Evolutionary conservation across 805 yeast genomes (phyloP).

Genomic region (Ogataea corticis): DNA sequence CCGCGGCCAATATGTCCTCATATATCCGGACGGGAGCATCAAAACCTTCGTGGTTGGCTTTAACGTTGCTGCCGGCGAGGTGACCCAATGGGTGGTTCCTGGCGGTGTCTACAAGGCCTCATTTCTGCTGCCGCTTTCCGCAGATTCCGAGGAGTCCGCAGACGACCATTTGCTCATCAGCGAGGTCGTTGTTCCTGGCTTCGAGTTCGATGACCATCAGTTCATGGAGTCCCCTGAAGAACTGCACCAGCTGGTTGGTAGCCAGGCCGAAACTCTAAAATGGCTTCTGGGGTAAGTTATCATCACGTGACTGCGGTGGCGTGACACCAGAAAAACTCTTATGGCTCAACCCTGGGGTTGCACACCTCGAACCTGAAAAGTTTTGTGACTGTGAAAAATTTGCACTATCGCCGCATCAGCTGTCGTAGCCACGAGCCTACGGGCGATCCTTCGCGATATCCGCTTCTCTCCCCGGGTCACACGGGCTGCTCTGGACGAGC

Average conservation of each 20-base stretch:
- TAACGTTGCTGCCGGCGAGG: constrained; percentile 46
- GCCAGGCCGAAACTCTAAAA: constrained; percentile 35
- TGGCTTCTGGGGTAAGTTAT: constrained; percentile 36
- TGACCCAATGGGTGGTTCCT: constrained; percentile 64
- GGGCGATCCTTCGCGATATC: neutral
- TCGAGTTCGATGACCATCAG: constrained; percentile 53
- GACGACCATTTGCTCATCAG: constrained; percentile 49
- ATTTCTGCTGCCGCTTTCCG: constrained; percentile 42
- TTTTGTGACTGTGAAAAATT: constrained; percentile 15
- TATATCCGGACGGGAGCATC: constrained; percentile 51
- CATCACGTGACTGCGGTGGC: constrained; percentile 5
- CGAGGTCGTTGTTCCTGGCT: constrained; percentile 64
- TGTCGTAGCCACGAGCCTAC: too few relatives aligned
- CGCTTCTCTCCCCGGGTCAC: neutral
- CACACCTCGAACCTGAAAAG: neutral
- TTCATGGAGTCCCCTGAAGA: constrained; percentile 40
- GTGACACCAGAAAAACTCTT: constrained; percentile 1
- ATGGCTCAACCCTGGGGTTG: constrained; percentile 2
- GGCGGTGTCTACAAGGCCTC: constrained; percentile 61
- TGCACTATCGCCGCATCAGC: neutral
- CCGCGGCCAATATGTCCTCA: constrained; percentile 53
- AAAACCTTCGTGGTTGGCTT: constrained; percentile 56
- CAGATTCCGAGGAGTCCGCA: constrained; percentile 28
- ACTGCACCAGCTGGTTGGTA: constrained; percentile 39
- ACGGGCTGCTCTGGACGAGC: neutral